Conservation (phyloP, 2,329 filamentous ascomycete genomes). For the Sclerotinia subarctica region DNA sequence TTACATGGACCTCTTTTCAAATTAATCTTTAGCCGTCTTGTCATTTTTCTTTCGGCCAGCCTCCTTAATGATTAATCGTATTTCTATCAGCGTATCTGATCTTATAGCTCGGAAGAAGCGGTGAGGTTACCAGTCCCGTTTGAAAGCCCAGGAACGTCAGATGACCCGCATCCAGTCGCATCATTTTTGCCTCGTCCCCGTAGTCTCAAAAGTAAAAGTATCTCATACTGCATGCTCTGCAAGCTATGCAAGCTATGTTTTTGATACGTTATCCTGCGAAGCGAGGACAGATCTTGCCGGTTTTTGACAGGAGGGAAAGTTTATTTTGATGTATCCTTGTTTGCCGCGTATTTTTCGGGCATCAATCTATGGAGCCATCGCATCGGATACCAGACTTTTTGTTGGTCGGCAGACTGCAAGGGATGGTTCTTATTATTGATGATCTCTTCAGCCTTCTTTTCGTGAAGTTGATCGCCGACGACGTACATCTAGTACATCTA, state of each 20-base stretch:
- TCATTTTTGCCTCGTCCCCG: background rate
- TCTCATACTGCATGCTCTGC: background rate
- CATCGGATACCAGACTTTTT: background rate
- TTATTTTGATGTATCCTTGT: background rate
- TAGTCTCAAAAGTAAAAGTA: constrained; percentile 1
- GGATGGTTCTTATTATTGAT: background rate
- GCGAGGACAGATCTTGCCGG: background rate
- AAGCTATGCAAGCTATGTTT: too few relatives aligned
- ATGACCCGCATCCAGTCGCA: constrained; percentile 13
- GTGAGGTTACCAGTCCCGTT: constrained; percentile 10
- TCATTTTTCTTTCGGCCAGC: background rate
- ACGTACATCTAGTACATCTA: background rate
- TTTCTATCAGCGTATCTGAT: background rate
- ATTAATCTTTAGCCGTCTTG: constrained; percentile 10
- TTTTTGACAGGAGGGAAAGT: background rate
- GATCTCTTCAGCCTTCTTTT: background rate
- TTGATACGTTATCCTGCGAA: background rate
- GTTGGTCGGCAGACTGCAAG: background rate
- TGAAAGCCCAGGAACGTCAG: background rate
- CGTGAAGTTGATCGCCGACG: background rate
- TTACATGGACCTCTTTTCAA: constrained; percentile 1
- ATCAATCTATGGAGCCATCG: background rate
- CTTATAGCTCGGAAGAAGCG: constrained; percentile 2
- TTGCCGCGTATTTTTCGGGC: constrained; percentile 3
- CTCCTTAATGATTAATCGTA: constrained; percentile 4